These are phyloP conservation scores for Astrocystis sublimbata DNA, from an alignment of 495 filamentous ascomycete species.

Conservation along the genomic window DNA sequence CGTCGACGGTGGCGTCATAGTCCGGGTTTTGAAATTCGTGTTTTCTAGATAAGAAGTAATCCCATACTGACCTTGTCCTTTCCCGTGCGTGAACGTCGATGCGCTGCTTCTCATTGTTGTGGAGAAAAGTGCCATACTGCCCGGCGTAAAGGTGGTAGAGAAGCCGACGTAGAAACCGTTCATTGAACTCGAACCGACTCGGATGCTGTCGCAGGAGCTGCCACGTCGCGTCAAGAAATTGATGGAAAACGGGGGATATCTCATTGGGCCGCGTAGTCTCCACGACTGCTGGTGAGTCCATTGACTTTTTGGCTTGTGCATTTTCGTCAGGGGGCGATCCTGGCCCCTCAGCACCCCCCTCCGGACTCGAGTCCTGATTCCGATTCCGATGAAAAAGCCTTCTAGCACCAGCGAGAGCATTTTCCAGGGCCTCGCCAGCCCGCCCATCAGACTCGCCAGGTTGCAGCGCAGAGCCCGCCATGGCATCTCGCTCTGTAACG, in stretches of 20 bases:
- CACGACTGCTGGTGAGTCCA: constrained; percentile 24
- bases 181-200: constrained; percentile 94
- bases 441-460: constrained; percentile 59
- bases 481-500: constrained; percentile 70
- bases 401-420: constrained; percentile 82
- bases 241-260: constrained; percentile 95
- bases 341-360: constrained; percentile 35
- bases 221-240: constrained; percentile 94
- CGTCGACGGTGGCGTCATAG: constrained; percentile 77
- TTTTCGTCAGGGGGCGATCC: constrained; percentile 30
- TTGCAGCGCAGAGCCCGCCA: constrained; percentile 53
- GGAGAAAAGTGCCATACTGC: constrained; percentile 96
- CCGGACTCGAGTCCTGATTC: constrained; percentile 58
- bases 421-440: constrained; percentile 77
- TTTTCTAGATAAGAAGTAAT: constrained; percentile 81
- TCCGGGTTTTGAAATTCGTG: constrained; percentile 77
- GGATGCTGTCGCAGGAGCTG: constrained; percentile 88
- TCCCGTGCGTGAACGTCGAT: constrained; percentile 69
- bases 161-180: constrained; percentile 85
- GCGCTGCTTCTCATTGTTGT: constrained; percentile 90
- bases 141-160: constrained; percentile 95
- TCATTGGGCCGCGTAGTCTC: constrained; percentile 67
- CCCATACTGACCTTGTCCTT: constrained; percentile 88
- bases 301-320: constrained; percentile 26
- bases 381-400: constrained; percentile 86